Base-by-base conservation (phyloP, 805 yeast species). In the Ogataea sp. region DNA sequence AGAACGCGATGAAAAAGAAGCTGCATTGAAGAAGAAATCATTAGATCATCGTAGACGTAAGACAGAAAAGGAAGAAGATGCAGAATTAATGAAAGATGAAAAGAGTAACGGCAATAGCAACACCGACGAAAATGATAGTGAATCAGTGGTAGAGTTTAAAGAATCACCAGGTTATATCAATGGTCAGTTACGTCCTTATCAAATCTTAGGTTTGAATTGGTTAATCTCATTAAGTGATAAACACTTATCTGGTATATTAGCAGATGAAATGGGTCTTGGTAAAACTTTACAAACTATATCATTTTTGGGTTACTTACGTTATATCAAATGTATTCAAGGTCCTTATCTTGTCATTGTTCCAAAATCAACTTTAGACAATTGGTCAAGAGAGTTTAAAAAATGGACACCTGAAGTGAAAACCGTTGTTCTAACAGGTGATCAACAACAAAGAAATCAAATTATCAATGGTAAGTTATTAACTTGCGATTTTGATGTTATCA, bases 251-350 rank as follows among this genome's bases (percentile, higher is more conserved):
- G 93, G 93, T 43, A 83, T 83, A 20, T 65, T 83, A 42, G 93
- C 93, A 1, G 93, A 83, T 59, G 93, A 83, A 61, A 83, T 83
- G 93, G 93, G 93, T 2, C 61, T 83, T 44, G 93, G 93, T 49
- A 83, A 83, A 55, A 83, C 93, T 3, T 62, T 83, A 42, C 93
- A 83, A 57, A 83, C 90, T 0, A 83, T 83, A 46, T 75, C 90
- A 7, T 80, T 80, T 45, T 59, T 83, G 34, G 90, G 90, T 2
- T 83, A 79, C 52, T 61, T 83, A 32, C 67, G 93, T 44, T 81
- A 75, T 51, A 58, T 77, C 39, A 75, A 71, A 47, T 65, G 71
- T 25, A 66, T 73, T 24, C 68, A 67, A 30, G 93, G 93, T 3
- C 94, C 94, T 3, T 85, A 78, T 55, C 65, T 83, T 44, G 80